Evolutionary conservation across 106 monocot species (phyloP).

Genomic region (Iris macrosiphon): DNA sequence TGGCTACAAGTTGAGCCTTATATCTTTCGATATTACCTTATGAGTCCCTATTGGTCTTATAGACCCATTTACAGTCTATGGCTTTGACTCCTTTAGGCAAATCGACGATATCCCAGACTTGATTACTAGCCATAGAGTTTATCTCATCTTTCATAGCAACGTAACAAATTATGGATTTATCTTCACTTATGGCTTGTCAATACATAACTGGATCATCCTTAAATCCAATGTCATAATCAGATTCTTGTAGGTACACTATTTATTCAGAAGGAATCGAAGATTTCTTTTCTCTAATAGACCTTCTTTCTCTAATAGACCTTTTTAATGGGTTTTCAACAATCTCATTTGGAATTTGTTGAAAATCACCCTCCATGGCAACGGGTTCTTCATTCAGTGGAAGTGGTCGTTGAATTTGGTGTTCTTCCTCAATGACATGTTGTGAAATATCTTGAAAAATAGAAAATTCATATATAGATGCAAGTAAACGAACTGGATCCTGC

Average conservation of each 20-base stretch:
- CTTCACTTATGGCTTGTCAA: not conserved
- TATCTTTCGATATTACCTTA: constrained; percentile 6
- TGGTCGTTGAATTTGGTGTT: no score
- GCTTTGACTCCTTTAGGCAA: constrained; percentile 3
- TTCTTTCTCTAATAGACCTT: not conserved
- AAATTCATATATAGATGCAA: no score
- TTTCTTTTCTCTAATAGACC: not conserved
- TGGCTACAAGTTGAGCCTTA: constrained; percentile 8
- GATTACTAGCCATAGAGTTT: constrained; percentile 3
- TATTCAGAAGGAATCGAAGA: not conserved
- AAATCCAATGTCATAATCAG: not conserved
- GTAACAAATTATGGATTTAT: not conserved
- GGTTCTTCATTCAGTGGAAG: no score
- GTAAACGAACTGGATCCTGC: no score
- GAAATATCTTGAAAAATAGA: no score
- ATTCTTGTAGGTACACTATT: not conserved
- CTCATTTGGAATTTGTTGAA: not conserved
- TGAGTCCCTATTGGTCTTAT: constrained; percentile 11
- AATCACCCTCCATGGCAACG: not conserved
- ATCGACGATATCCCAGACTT: constrained; percentile 13
- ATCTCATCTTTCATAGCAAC: constrained; percentile 19
- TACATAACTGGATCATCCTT: not conserved
- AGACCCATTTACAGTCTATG: constrained; percentile 11
- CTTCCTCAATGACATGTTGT: no score
- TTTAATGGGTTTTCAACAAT: no score